Conservation (phyloP, 2,329 filamentous ascomycete species). For the Xylaria sp. region DNA sequence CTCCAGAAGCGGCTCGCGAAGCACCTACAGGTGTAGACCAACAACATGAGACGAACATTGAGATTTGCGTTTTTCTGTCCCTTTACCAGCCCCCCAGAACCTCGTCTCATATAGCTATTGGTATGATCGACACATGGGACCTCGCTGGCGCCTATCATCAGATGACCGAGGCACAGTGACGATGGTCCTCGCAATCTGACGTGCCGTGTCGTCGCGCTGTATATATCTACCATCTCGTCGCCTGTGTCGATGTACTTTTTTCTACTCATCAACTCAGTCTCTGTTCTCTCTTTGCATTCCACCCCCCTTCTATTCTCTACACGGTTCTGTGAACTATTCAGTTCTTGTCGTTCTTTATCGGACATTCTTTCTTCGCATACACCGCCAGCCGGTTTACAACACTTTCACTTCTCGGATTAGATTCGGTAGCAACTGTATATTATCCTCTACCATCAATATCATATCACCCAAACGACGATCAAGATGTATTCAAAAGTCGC, state of each 20-base stretch:
- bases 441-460: slow-evolving; percentile 25
- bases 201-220: slow-evolving; percentile 18
- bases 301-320: slow-evolving; percentile 38
- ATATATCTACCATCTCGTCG: slow-evolving; percentile 42
- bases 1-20: slow-evolving; percentile 17
- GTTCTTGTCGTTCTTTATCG: slow-evolving; percentile 50
- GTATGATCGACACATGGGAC: slow-evolving; percentile 47
- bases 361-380: slow-evolving; percentile 42
- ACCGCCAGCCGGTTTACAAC: slow-evolving; percentile 49
- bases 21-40: background rate
- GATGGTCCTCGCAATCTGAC: slow-evolving; percentile 29
- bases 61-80: slow-evolving; percentile 28
- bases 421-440: slow-evolving; percentile 38
- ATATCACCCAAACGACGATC: slow-evolving; percentile 29
- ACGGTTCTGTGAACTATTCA: slow-evolving; percentile 55
- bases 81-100: slow-evolving; percentile 9
- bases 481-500: slow-evolving; percentile 59
- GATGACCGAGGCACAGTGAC: slow-evolving; percentile 18
- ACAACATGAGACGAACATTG: slow-evolving; percentile 38
- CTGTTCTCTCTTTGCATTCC: slow-evolving; percentile 48
- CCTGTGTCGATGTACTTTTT: slow-evolving; percentile 33
- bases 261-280: slow-evolving; percentile 44
- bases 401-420: slow-evolving; percentile 36
- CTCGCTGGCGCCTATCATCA: slow-evolving; percentile 38
- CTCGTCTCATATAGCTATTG: slow-evolving; percentile 28